Conservation (phyloP, 148 eudicot genomes). For the Spergularia bocconei region DNA sequence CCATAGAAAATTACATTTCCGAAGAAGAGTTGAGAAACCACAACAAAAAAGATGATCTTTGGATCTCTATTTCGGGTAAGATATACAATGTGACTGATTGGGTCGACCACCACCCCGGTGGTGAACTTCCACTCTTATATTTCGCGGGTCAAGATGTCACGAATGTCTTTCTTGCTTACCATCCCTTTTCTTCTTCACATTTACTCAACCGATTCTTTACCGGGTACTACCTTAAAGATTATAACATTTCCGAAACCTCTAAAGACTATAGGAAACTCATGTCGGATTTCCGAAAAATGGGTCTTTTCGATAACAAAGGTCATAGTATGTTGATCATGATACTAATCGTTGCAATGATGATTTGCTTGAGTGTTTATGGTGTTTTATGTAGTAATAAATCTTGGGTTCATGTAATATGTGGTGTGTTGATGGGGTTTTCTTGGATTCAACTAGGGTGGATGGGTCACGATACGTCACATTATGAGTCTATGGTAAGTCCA, state of each 20-base stretch:
- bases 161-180: constrained; percentile 51
- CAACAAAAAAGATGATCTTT: constrained; percentile 51
- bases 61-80: constrained; percentile 62
- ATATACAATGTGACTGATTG: constrained; percentile 54
- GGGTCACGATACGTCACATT: constrained; percentile 61
- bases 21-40: constrained; percentile 40
- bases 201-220: constrained; percentile 42
- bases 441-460: constrained; percentile 64
- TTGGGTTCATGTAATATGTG: constrained; percentile 40
- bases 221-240: constrained; percentile 41
- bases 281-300: constrained; percentile 45
- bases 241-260: constrained; percentile 43
- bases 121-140: constrained; percentile 39
- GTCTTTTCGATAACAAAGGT: constrained; percentile 54
- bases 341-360: constrained; percentile 27
- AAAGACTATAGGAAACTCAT: constrained; percentile 49
- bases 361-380: constrained; percentile 39
- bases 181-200: constrained; percentile 43
- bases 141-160: constrained; percentile 62
- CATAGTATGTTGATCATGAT: constrained; percentile 30
- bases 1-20: constrained; percentile 38
- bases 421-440: constrained; percentile 40
- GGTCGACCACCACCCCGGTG: constrained; percentile 54
- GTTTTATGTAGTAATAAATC: constrained; percentile 29
- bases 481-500: constrained; percentile 38